Conservation (phyloP, 1,139 yeast species). For the Citeromyces hawaiiensis region DNA sequence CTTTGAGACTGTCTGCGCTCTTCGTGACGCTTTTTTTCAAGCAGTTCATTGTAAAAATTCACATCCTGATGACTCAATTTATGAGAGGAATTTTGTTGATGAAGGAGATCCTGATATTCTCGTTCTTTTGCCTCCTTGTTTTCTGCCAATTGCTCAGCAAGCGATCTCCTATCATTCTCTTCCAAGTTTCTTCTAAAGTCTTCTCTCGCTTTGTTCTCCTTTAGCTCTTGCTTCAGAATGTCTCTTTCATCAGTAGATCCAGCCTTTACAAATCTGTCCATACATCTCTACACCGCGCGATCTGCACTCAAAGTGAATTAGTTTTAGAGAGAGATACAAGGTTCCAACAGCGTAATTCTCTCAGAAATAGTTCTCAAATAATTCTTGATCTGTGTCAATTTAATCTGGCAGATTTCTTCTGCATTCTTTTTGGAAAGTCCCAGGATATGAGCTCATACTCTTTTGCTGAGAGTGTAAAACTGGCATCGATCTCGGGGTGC, state of each 20-base stretch:
- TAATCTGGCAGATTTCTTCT: too few relatives aligned
- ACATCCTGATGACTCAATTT: constrained; percentile 22
- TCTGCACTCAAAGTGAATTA: too few relatives aligned
- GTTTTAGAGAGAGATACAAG: too few relatives aligned
- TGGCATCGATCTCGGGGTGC: too few relatives aligned
- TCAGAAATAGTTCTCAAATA: too few relatives aligned
- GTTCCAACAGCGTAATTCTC: too few relatives aligned
- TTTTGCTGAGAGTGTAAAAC: too few relatives aligned
- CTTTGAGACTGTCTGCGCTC: constrained; percentile 2
- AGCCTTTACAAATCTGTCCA: constrained; percentile 12
- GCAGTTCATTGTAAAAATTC: constrained; percentile 11
- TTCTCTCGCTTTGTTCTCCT: constrained; percentile 7
- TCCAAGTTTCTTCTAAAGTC: constrained; percentile 7
- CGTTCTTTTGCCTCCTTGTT: constrained; percentile 21
- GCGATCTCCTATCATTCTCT: constrained; percentile 17
- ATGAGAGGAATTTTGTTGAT: constrained; percentile 24
- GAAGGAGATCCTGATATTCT: constrained; percentile 22
- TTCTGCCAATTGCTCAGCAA: constrained; percentile 24
- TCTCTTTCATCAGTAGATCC: constrained; percentile 10
- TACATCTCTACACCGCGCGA: constrained; percentile 5
- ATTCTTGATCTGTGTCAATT: too few relatives aligned
- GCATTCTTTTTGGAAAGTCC: too few relatives aligned
- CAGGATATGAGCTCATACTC: too few relatives aligned
- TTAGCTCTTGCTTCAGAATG: constrained; percentile 7
- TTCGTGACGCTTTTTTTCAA: constrained; percentile 4